Conservation (phyloP, 306 rosid genomes). For the Vigna nakashimae region DNA sequence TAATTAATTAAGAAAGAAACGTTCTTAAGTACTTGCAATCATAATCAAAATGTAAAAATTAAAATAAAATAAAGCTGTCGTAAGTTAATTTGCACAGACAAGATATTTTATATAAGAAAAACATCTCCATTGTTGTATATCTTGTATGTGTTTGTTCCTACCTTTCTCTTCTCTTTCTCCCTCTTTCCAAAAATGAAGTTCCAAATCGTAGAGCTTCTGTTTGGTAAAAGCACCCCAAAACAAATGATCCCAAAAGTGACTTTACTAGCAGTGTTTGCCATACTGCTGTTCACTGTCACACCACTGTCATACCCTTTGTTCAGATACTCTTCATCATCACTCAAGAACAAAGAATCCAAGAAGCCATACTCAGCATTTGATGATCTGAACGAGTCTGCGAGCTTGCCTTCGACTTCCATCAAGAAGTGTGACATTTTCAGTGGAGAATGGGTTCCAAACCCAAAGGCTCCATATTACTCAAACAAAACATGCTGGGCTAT, state of each 20-base stretch:
- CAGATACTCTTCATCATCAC: constrained; percentile 48
- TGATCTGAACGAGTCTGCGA: constrained; percentile 46
- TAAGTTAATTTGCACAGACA: constrained; percentile 6
- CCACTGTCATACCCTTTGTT: constrained; percentile 62
- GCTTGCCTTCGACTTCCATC: constrained; percentile 40
- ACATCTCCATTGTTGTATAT: background rate
- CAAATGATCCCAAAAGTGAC: constrained; percentile 62
- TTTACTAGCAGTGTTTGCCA: constrained; percentile 54
- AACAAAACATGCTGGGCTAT: constrained; percentile 87
- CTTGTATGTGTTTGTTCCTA: background rate
- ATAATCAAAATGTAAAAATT: constrained; percentile 6
- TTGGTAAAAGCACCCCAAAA: constrained; percentile 55
- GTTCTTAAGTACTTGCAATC: background rate
- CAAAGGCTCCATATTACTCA: constrained; percentile 79
- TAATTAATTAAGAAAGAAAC: background rate
- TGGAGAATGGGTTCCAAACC: constrained; percentile 88
- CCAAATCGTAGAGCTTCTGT: constrained; percentile 56
- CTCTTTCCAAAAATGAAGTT: constrained; percentile 57
- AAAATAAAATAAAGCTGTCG: background rate
- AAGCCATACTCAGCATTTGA: constrained; percentile 46
- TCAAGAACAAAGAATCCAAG: constrained; percentile 31
- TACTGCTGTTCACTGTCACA: constrained; percentile 56
- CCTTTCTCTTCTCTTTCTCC: constrained; percentile 30
- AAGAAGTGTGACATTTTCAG: constrained; percentile 74
- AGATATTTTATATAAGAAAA: constrained; percentile 35